These are phyloP conservation scores for Raddia distichophylla DNA, from an alignment of 176 grass and related monocot species.

Conservation along the genomic window DNA sequence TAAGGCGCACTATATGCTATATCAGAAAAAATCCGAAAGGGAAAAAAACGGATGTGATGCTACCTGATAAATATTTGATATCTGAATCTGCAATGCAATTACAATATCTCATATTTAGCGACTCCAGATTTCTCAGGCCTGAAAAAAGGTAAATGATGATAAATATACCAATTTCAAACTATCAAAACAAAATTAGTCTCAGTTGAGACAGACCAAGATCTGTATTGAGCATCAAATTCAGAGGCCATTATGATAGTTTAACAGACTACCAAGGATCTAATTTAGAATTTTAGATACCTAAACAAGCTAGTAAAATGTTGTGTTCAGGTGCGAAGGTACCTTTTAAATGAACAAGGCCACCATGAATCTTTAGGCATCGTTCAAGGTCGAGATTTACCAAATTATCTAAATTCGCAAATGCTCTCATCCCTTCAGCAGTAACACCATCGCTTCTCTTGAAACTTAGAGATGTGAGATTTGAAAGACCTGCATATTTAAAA, in stretches of 20 bases:
- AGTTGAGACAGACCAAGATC: neutral
- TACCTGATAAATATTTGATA: constrained; percentile 84
- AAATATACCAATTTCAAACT: constrained; percentile 5
- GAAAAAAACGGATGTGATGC: constrained; percentile 6
- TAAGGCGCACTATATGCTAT: neutral
- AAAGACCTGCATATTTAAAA: constrained; percentile 62
- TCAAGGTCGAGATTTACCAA: constrained; percentile 91
- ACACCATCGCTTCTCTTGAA: constrained; percentile 80
- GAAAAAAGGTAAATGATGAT: constrained; percentile 28
- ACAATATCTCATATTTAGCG: constrained; percentile 88
- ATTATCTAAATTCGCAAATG: constrained; percentile 74
- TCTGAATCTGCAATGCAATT: constrained; percentile 76
- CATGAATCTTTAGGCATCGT: constrained; percentile 76
- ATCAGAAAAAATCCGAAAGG: neutral
- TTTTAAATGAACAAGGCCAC: constrained; percentile 82
- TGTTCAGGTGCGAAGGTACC: constrained; percentile 47
- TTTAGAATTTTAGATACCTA: constrained; percentile 8
- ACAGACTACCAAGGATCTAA: neutral
- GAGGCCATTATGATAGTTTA: neutral
- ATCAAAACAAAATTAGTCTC: constrained; percentile 7
- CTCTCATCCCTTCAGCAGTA: constrained; percentile 75
- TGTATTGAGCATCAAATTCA: neutral
- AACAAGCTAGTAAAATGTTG: constrained; percentile 6
- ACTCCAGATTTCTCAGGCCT: constrained; percentile 80
- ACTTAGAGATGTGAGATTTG: constrained; percentile 77